Evolutionary conservation across 257 asterid species (phyloP).

Genomic region (Solanum clarkiae): DNA sequence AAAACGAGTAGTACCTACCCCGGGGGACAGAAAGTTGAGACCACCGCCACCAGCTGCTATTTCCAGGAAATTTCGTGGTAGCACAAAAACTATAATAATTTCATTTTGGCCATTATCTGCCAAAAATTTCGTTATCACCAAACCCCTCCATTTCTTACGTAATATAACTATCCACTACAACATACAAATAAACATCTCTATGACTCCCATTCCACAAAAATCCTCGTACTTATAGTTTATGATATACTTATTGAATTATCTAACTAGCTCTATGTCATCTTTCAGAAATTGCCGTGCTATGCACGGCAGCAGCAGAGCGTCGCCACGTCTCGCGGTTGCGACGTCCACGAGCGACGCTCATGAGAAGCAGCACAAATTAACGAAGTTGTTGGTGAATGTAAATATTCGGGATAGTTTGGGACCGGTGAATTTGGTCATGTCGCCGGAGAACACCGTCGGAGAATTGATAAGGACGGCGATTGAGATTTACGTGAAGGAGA

Average conservation of each 20-base stretch:
- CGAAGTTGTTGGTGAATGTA: conserved; percentile 45
- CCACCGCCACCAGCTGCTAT: not conserved
- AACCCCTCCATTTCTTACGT: not conserved
- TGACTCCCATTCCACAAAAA: not conserved
- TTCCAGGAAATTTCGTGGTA: conserved; percentile 1
- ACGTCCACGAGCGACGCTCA: not conserved
- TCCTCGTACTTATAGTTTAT: not conserved
- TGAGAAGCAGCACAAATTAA: conserved; percentile 14
- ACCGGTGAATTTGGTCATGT: conserved; percentile 39
- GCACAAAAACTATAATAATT: not conserved
- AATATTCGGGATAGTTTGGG: conserved; percentile 41
- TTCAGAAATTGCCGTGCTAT: not conserved
- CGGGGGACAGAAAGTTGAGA: not conserved
- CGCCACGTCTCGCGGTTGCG: not conserved
- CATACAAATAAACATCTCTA: not conserved
- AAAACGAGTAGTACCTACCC: not conserved
- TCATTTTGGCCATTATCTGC: not conserved
- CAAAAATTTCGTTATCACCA: not conserved
- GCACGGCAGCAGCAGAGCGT: not conserved
- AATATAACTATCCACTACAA: not conserved
- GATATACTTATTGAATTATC: not conserved
- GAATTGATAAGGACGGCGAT: conserved; percentile 41
- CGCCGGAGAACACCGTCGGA: conserved; percentile 42
- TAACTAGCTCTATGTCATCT: not conserved
- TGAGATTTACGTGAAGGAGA: conserved; percentile 36